Conservation (phyloP, 306 rosid species). For the Acacia crassicarpa region DNA sequence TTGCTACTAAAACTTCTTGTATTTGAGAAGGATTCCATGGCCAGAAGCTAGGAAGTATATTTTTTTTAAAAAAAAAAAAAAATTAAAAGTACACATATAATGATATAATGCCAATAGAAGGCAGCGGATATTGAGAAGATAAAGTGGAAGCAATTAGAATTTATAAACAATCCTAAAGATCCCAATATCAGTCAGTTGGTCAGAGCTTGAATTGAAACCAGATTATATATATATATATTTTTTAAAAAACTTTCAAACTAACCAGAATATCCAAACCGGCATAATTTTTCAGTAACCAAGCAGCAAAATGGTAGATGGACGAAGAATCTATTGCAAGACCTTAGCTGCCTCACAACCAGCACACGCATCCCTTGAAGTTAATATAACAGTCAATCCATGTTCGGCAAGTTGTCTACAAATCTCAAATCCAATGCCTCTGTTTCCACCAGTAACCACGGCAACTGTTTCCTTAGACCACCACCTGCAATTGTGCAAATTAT, state of each 20-base stretch:
- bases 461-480: slow-evolving; percentile 95
- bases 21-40: background rate
- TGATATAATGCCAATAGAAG: background rate
- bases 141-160: slow-evolving; percentile 13
- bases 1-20: background rate
- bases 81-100: slow-evolving; percentile 10
- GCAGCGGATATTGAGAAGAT: background rate
- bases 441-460: slow-evolving; percentile 88
- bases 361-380: slow-evolving; percentile 75
- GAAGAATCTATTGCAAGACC: slow-evolving; percentile 74
- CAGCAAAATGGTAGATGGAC: slow-evolving; percentile 54
- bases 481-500: slow-evolving; percentile 34
- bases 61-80: background rate
- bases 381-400: slow-evolving; percentile 76
- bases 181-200: background rate
- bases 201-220: background rate
- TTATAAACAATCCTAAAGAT: slow-evolving; percentile 1
- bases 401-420: slow-evolving; percentile 74
- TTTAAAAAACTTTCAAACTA: slow-evolving; percentile 14
- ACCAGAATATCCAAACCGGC: slow-evolving; percentile 90
- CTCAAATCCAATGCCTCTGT: slow-evolving; percentile 95
- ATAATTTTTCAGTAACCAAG: slow-evolving; percentile 66
- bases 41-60: background rate
- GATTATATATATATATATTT: background rate
- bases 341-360: slow-evolving; percentile 85